These are phyloP conservation scores for Stemphylium lycopersici DNA, from an alignment of 2,329 filamentous ascomycete species.

Conservation along the genomic window DNA sequence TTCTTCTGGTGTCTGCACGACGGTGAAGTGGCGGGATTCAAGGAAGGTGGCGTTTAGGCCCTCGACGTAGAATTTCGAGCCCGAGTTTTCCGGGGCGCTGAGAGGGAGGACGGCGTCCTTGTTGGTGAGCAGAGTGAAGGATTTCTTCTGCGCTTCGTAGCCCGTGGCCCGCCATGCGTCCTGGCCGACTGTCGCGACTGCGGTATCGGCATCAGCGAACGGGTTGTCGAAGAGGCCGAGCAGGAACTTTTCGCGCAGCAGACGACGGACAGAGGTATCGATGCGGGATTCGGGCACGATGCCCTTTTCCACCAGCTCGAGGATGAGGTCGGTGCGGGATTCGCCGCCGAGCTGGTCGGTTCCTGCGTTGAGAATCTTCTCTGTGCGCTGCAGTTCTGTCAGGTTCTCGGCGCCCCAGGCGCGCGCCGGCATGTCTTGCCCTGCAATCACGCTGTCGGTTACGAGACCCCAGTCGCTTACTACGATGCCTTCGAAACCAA, in stretches of 20 bases:
- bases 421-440: conserved; percentile 56
- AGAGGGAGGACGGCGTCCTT: conserved; percentile 41
- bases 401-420: conserved; percentile 60
- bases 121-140: conserved; percentile 48
- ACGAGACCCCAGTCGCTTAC: conserved; percentile 61
- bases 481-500: conserved; percentile 61
- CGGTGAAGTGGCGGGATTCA: conserved; percentile 36
- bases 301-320: conserved; percentile 54
- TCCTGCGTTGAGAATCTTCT: conserved; percentile 57
- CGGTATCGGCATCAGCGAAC: conserved; percentile 55
- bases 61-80: conserved; percentile 45
- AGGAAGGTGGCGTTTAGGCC: conserved; percentile 45
- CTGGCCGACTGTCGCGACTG: conserved; percentile 53
- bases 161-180: conserved; percentile 51
- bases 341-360: conserved; percentile 62
- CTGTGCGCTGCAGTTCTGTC: conserved; percentile 51
- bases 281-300: conserved; percentile 53
- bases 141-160: conserved; percentile 46
- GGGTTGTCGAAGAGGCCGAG: conserved; percentile 61
- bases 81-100: conserved; percentile 19
- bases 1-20: conserved; percentile 46
- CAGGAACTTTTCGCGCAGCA: conserved; percentile 59
- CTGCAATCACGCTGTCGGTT: conserved; percentile 52
- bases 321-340: conserved; percentile 55
- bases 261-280: conserved; percentile 54